Conservation (phyloP, 2,329 filamentous ascomycete species). For the Colletotrichum sp. region DNA sequence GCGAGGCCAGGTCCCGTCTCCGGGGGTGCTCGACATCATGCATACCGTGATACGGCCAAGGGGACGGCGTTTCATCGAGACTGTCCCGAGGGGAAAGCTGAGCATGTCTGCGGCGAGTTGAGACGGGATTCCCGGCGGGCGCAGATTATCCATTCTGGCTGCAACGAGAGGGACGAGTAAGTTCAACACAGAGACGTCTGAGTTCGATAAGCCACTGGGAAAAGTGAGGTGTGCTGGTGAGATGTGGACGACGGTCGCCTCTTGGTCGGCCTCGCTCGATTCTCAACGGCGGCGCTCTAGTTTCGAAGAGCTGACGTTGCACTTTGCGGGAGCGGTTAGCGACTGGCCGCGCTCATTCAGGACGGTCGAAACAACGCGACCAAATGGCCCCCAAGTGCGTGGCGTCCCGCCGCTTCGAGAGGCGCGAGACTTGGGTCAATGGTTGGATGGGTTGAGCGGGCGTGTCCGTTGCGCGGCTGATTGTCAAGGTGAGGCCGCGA, state of each 20-base stretch:
- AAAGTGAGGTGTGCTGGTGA: not conserved
- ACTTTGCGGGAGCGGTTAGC: not conserved
- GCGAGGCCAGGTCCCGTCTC: not conserved
- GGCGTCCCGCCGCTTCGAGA: not conserved
- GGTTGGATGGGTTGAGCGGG: conserved; percentile 13
- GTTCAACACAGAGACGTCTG: not conserved
- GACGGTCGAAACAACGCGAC: conserved; percentile 6
- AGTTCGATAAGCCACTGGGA: not conserved
- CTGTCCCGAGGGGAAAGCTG: conserved; percentile 2
- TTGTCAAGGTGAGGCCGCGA: conserved; percentile 13
- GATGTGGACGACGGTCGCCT: not conserved
- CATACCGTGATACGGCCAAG: conserved; percentile 7
- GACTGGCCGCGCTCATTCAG: not conserved
- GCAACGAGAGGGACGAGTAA: not conserved
- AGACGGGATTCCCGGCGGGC: conserved; percentile 9
- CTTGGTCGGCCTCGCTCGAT: not conserved
- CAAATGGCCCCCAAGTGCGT: not conserved
- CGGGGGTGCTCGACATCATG: conserved; percentile 6
- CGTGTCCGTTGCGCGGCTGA: conserved; percentile 12
- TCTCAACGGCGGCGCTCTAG: not conserved
- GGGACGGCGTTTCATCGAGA: conserved; percentile 12
- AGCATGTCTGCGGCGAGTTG: not conserved
- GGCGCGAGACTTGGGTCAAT: conserved; percentile 5
- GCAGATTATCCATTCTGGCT: conserved; percentile 7
- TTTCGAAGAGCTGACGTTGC: not conserved